Evolutionary conservation across 441 rosid genomes (phyloP).

Genomic region (Codiaeum variegatum): DNA sequence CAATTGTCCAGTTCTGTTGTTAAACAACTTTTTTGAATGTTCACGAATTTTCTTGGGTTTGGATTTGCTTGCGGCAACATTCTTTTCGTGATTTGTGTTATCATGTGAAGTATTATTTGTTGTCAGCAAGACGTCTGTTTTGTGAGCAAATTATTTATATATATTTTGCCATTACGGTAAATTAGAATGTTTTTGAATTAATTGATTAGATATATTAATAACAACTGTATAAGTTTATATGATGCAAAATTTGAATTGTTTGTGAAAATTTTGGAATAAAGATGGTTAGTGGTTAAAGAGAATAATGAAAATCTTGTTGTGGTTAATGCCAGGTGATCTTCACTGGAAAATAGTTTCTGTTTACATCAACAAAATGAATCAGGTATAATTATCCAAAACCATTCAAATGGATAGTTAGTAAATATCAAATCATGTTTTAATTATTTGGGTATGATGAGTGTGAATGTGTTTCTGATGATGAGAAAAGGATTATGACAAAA

Average conservation of each 20-base stretch:
- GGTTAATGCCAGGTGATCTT: constrained; percentile 35
- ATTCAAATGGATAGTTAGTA: neutral
- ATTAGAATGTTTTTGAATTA: neutral
- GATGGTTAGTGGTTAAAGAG: neutral
- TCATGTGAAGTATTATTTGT: too few relatives aligned
- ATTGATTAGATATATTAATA: neutral
- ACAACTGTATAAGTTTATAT: neutral
- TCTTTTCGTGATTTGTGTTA: neutral
- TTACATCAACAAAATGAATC: constrained; percentile 67
- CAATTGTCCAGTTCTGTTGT: neutral
- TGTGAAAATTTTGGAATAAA: neutral
- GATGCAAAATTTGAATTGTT: neutral
- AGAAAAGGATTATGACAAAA: constrained; percentile 19
- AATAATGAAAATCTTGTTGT: neutral
- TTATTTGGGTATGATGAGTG: constrained; percentile 50
- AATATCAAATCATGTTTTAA: constrained; percentile 24
- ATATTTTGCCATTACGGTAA: too few relatives aligned
- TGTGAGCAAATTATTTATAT: too few relatives aligned
- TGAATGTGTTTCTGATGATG: constrained; percentile 29
- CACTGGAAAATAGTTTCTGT: constrained; percentile 94
- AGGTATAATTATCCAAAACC: constrained; percentile 42
- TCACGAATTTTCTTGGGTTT: neutral
- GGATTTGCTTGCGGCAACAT: neutral
- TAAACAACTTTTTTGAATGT: neutral
- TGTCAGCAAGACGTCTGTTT: too few relatives aligned